Evolutionary conservation across 139 green algal species (phyloP).

Genomic region (Chlamydomonas incerta): DNA sequence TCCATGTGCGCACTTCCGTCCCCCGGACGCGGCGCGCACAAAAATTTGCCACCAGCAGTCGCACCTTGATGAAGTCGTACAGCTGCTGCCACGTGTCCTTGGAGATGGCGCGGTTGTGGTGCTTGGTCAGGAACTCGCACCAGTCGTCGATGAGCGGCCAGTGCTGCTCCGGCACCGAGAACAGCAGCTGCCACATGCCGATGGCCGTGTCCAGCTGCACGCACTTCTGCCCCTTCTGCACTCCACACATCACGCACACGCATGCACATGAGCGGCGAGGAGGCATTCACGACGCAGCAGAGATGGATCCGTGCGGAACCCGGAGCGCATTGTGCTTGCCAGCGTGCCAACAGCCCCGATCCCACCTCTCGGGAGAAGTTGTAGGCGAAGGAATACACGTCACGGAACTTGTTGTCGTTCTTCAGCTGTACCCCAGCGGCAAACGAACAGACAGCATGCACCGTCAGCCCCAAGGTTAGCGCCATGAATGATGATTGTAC

Average conservation of each 20-base stretch:
- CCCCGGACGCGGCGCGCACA: no score
- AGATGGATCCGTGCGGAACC: no score
- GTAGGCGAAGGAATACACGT: constrained; percentile 89
- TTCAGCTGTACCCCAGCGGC: constrained; percentile 53
- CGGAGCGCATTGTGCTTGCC: no score
- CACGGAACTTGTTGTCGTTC: constrained; percentile 65
- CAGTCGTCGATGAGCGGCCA: constrained; percentile 67
- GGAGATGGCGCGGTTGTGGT: constrained; percentile 85
- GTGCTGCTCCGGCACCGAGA: constrained; percentile 55
- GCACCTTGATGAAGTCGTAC: constrained; percentile 79
- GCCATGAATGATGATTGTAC: no score
- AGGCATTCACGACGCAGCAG: no score
- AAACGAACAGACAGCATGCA: no score
- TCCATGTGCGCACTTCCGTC: no score
- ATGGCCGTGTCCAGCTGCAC: constrained; percentile 92
- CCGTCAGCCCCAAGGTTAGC: no score
- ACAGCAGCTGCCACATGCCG: constrained; percentile 94
- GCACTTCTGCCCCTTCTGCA: constrained; percentile 95
- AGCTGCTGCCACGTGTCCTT: constrained; percentile 89
- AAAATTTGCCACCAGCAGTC: no score
- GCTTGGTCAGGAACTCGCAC: constrained; percentile 86
- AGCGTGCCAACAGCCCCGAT: no score
- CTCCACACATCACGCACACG: background rate
- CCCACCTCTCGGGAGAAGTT: constrained; percentile 76
- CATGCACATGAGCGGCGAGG: no score